These are phyloP conservation scores for Tuber melanosporum DNA, from an alignment of 495 filamentous ascomycete genomes.

Conservation along the genomic window DNA sequence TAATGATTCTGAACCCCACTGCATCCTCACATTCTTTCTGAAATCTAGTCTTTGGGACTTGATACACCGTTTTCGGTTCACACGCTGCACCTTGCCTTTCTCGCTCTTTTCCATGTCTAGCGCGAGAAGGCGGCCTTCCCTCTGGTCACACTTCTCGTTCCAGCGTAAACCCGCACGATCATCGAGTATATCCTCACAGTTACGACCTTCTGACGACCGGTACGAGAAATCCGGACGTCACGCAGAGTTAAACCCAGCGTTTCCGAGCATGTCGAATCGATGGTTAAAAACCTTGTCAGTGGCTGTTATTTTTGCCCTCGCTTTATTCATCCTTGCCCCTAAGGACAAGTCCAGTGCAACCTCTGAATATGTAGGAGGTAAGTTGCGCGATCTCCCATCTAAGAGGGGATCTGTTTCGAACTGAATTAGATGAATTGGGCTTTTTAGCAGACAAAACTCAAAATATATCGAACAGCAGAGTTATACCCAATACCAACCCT, in stretches of 20 bases:
- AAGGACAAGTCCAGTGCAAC: slow-evolving; percentile 43
- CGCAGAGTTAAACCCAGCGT: slow-evolving; percentile 27
- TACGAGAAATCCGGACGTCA: slow-evolving; percentile 49
- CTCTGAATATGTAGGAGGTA: slow-evolving; percentile 34
- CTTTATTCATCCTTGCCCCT: slow-evolving; percentile 57
- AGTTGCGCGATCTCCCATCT: slow-evolving; percentile 36
- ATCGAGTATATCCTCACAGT: slow-evolving; percentile 39
- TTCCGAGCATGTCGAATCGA: slow-evolving; percentile 47
- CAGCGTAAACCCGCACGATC: slow-evolving; percentile 37
- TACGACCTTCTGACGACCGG: slow-evolving; percentile 42
- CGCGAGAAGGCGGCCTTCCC: slow-evolving; percentile 38
- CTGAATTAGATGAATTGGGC: slow-evolving; percentile 5
- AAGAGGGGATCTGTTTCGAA: slow-evolving; percentile 25
- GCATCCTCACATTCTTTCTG: neutral
- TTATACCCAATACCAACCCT: neutral
- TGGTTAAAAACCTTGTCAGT: slow-evolving; percentile 61
- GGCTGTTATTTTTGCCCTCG: slow-evolving; percentile 55
- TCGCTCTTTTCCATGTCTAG: slow-evolving; percentile 38
- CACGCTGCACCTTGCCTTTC: neutral
- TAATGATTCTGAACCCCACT: neutral
- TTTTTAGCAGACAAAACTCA: neutral
- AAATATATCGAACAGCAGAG: slow-evolving; percentile 1
- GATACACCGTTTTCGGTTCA: neutral
- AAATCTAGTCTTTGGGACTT: neutral
- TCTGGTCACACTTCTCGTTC: slow-evolving; percentile 40